phyloP scores from a whole-genome alignment of 306 rosid species.

The Coriaria nepalensis region DNA sequence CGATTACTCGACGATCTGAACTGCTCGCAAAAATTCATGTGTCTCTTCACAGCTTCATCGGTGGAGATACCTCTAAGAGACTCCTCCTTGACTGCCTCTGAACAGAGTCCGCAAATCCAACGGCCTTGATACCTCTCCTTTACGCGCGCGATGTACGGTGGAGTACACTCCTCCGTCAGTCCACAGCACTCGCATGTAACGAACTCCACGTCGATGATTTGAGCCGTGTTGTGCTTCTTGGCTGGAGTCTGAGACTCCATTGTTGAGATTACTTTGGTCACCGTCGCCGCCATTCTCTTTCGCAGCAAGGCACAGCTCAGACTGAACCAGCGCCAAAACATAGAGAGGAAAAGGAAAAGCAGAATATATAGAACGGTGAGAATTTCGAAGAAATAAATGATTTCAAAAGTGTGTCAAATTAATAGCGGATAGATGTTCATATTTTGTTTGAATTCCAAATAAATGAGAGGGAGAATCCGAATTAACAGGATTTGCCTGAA shows the following conservation, averaged over 20 bases:
- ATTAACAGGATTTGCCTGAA: not conserved
- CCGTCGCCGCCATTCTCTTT: slow-evolving; percentile 13
- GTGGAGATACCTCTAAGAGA: slow-evolving; percentile 22
- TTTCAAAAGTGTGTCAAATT: too few species aligned
- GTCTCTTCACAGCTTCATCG: slow-evolving; percentile 52
- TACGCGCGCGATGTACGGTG: slow-evolving; percentile 38
- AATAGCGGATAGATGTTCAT: too few species aligned
- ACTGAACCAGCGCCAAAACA: not conserved
- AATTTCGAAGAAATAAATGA: too few species aligned
- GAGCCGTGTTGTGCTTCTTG: slow-evolving; percentile 6
- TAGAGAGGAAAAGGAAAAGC: too few species aligned
- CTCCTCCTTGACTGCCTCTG: slow-evolving; percentile 64
- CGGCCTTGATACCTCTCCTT: slow-evolving; percentile 44
- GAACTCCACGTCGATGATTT: slow-evolving; percentile 20
- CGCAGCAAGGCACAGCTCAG: not conserved
- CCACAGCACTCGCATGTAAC: slow-evolving; percentile 67
- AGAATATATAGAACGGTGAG: too few species aligned
- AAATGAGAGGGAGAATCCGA: not conserved
- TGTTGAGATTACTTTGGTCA: slow-evolving; percentile 13
- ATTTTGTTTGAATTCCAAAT: not conserved
- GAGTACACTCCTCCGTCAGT: slow-evolving; percentile 68
- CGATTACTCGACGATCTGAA: slow-evolving; percentile 44
- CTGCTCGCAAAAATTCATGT: slow-evolving; percentile 32
- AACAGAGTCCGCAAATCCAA: slow-evolving; percentile 80
- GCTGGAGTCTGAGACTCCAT: slow-evolving; percentile 6